These are phyloP conservation scores for Neonectria coccinea DNA, from an alignment of 2,329 filamentous ascomycete genomes.

Conservation along the genomic window DNA sequence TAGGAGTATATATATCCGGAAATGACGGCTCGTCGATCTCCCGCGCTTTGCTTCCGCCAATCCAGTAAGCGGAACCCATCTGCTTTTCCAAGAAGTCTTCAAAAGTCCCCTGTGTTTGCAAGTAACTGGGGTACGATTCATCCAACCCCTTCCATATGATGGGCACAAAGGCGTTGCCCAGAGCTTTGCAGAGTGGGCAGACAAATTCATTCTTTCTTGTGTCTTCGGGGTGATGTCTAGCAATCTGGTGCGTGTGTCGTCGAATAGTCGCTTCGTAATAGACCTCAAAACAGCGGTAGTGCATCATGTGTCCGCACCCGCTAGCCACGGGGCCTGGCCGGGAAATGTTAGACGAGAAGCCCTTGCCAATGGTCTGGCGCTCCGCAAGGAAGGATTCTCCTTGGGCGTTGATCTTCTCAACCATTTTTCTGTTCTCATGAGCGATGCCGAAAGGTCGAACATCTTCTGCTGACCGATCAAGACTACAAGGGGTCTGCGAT, in stretches of 20 bases:
- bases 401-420: constrained; percentile 79
- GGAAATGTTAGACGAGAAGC: constrained; percentile 78
- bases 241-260: constrained; percentile 91
- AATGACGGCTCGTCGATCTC: constrained; percentile 49
- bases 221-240: constrained; percentile 90
- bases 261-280: constrained; percentile 88
- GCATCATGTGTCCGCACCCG: constrained; percentile 98
- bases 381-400: constrained; percentile 80
- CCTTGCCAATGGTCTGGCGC: constrained; percentile 87
- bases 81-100: constrained; percentile 75
- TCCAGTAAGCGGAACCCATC: constrained; percentile 60
- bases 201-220: constrained; percentile 88
- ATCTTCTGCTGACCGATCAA: constrained; percentile 86
- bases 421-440: constrained; percentile 81
- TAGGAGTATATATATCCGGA: constrained; percentile 50
- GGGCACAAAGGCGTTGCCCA: constrained; percentile 94
- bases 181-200: constrained; percentile 94
- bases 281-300: constrained; percentile 93
- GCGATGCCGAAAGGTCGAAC: constrained; percentile 92
- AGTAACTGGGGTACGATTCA: constrained; percentile 80
- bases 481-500: constrained; percentile 78
- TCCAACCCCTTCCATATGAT: constrained; percentile 96
- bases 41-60: constrained; percentile 54
- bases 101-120: constrained; percentile 72
- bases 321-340: constrained; percentile 84